Evolutionary conservation across 78 protist genomes (phyloP).

Genomic region (Dictyostelium intermedium): DNA sequence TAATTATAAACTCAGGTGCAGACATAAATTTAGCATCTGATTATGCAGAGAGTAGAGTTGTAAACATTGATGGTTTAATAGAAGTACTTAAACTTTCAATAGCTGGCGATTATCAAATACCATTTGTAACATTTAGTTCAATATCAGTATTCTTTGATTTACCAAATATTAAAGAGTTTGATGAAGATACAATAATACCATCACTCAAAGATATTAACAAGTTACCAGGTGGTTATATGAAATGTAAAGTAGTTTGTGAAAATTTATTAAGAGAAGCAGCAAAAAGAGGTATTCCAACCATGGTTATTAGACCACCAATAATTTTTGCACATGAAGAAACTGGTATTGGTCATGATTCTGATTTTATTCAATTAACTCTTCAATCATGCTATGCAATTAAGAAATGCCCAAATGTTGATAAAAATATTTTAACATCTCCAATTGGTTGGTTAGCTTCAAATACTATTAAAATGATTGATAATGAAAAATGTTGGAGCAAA

Average conservation of each 20-base stretch:
- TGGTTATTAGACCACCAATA: not conserved
- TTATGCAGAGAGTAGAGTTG: not conserved
- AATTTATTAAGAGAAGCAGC: not conserved
- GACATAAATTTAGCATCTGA: not conserved
- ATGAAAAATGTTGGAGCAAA: not conserved
- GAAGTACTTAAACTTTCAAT: not conserved
- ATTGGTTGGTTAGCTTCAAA: not conserved
- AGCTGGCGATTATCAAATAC: constrained; percentile 1
- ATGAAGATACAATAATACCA: not conserved
- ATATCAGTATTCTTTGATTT: constrained; percentile 12
- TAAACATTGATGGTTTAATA: not conserved
- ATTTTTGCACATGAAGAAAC: not conserved
- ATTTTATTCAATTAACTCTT: not conserved
- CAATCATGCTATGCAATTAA: not conserved
- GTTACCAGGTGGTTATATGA: constrained; percentile 14
- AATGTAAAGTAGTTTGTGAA: constrained; percentile 40
- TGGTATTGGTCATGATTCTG: not conserved
- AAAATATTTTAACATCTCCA: not conserved
- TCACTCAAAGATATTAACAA: not conserved
- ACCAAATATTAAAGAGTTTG: not conserved
- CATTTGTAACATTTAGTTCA: not conserved
- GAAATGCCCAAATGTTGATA: not conserved
- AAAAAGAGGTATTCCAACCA: constrained; percentile 27
- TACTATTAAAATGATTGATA: not conserved
- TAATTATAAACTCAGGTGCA: not conserved